Percentiles rank a stretch among this genome's conserved stretches.
Conservation (phyloP, 2,329 filamentous ascomycete genomes). For the Neonectria neomacrospora region DNA sequence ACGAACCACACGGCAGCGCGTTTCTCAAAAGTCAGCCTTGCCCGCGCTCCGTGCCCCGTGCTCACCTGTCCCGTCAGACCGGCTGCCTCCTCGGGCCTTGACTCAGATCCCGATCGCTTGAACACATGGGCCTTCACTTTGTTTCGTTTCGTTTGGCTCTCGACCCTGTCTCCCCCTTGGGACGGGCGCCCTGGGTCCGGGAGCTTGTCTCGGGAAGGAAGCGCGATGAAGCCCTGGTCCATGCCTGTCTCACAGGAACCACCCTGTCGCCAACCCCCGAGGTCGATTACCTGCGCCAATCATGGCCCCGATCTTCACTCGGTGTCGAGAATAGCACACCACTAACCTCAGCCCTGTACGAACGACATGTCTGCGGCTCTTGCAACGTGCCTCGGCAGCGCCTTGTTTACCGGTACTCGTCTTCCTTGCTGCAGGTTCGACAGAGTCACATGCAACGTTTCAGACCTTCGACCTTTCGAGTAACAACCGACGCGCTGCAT, state of each 20-base stretch:
- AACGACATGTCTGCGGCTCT: slow-evolving; percentile 17
- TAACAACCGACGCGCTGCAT: not conserved
- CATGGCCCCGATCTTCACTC: slow-evolving; percentile 4
- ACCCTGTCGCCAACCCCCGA: slow-evolving; percentile 16
- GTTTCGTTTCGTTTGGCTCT: slow-evolving; percentile 1
- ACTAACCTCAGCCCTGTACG: slow-evolving; percentile 17
- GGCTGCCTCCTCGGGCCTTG: slow-evolving; percentile 34
- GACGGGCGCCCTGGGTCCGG: not conserved
- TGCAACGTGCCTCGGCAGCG: slow-evolving; percentile 10
- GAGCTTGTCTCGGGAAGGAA: slow-evolving; percentile 26
- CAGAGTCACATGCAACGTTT: not conserved
- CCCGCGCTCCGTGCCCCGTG: slow-evolving; percentile 25
- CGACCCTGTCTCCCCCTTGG: not conserved
- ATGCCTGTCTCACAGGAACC: slow-evolving; percentile 24
- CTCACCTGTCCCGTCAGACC: slow-evolving; percentile 27
- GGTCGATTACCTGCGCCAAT: slow-evolving; percentile 26
- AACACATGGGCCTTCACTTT: slow-evolving; percentile 11
- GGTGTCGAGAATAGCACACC: slow-evolving; percentile 29
- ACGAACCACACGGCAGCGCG: slow-evolving; percentile 19
- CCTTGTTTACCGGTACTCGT: not conserved
- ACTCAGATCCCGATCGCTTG: slow-evolving; percentile 19
- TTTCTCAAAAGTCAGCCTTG: slow-evolving; percentile 36
- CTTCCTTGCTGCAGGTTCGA: not conserved
- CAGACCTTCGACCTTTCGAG: not conserved
- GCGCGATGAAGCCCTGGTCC: slow-evolving; percentile 20